Percentiles rank a stretch among this genome's conserved stretches.
These are phyloP conservation scores for Hyphochytrium catenoides DNA, from an alignment of 352 stramenopile genomes.

Conservation along the genomic window DNA sequence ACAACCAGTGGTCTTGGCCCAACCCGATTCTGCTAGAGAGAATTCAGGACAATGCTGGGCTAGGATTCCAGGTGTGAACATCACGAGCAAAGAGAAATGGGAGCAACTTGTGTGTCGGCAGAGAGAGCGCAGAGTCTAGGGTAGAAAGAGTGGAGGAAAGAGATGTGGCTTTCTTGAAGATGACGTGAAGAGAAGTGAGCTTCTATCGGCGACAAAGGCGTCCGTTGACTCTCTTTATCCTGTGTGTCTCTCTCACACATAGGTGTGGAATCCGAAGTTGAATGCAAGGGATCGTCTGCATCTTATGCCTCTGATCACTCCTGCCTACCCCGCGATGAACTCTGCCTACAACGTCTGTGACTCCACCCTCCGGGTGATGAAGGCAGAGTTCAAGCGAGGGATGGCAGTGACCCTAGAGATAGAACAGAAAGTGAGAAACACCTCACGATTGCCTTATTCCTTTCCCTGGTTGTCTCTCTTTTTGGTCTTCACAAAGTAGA, in stretches of 20 bases:
- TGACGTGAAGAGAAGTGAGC: too few relatives aligned
- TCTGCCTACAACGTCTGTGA: slow-evolving; percentile 89
- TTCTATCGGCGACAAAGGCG: too few relatives aligned
- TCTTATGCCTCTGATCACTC: slow-evolving; percentile 97
- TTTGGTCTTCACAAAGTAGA: slow-evolving; percentile 1
- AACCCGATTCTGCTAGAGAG: slow-evolving; percentile 69
- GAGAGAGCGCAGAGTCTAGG: too few relatives aligned
- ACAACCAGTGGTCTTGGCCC: slow-evolving; percentile 83
- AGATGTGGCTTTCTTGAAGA: too few relatives aligned
- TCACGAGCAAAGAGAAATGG: too few relatives aligned
- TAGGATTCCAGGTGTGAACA: slow-evolving; percentile 37
- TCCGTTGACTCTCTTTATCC: too few relatives aligned
- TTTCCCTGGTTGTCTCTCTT: slow-evolving; percentile 3
- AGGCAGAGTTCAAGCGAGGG: slow-evolving; percentile 53
- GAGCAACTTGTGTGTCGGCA: too few relatives aligned
- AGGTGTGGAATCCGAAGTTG: slow-evolving; percentile 67
- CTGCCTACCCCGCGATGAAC: slow-evolving; percentile 92
- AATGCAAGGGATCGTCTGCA: slow-evolving; percentile 64
- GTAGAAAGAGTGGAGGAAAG: too few relatives aligned
- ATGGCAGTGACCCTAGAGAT: slow-evolving; percentile 38
- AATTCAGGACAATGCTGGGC: slow-evolving; percentile 19
- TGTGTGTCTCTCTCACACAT: neutral
- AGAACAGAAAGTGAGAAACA: slow-evolving; percentile 48
- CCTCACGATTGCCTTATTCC: slow-evolving; percentile 9
- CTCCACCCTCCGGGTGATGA: slow-evolving; percentile 68